Evolutionary conservation across 768 basidiomycete species (phyloP), one percentile per base, ranked within the genome.

Genomic region (Rhodotorula graminis): DNA sequence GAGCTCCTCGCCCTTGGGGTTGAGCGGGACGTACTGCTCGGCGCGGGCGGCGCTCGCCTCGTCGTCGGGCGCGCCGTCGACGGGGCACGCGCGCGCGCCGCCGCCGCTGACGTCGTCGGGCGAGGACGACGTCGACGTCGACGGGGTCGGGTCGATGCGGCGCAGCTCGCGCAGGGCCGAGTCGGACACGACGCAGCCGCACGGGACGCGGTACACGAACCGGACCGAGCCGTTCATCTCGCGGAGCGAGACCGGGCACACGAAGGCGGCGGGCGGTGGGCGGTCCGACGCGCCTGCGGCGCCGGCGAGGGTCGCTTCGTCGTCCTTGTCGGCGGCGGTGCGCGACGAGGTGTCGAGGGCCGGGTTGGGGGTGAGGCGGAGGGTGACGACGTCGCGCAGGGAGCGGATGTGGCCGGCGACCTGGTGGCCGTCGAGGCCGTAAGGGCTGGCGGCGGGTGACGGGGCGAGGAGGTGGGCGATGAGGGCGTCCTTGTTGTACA

Each of bases 401-500:
- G 89, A 89, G 70, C 90, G 85, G 55, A 98, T 88, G 82, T 98
- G 92, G 5, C 93, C 90, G 79, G 94, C 97, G 78, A 96, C 94
- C 72, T 87, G 86, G 75, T 90, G 89, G 0, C 93, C 94, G 75
- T 98, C 96, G 31, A 23, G 50, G 55, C 78, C 78, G 64, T 77
- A 78, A 25, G 78, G 76, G 23, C 75, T 64, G 10, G 33, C 5
- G 80, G 93, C 94, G 5, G 88, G 85, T 8, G 86, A 82, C 76
- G 87, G 88, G 80, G 95, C 90, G 25, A 98, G 82, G 46, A 97
- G 84, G 81, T 88, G 95, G 80, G 96, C 92, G 53, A 99, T 86
- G 40, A 99, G 84, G 1, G 94, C 87, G 77, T 95, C 95, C 79
- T 95, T 96, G 82, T 97, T 99, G 80, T 97, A 98, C 1, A 99